phyloP scores from a whole-genome alignment of 2,329 filamentous ascomycete species.

The Talaromyces rugulosus region DNA sequence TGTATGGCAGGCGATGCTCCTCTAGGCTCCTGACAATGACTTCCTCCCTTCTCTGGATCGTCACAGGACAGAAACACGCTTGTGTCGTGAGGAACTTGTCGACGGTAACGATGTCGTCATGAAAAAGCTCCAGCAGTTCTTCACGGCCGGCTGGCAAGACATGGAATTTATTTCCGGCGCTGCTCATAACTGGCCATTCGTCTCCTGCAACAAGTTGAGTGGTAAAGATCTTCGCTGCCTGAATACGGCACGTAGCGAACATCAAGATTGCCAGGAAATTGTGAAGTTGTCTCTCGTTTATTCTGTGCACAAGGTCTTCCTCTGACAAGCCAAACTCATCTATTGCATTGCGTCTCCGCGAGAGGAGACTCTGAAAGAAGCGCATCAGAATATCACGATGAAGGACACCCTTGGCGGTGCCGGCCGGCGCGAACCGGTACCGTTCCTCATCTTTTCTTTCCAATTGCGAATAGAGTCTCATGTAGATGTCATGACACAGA shows the following conservation, averaged over 20 bases:
- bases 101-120: slow-evolving; percentile 12
- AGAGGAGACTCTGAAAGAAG: slow-evolving; percentile 3
- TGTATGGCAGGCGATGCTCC: slow-evolving; percentile 30
- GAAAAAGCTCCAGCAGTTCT: slow-evolving; percentile 7
- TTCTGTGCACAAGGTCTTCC: slow-evolving; percentile 1
- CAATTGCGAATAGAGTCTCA: slow-evolving; percentile 4
- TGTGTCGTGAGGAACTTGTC: slow-evolving; percentile 29
- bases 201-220: slow-evolving; percentile 1
- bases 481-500: slow-evolving; percentile 4
- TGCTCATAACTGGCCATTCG: slow-evolving; percentile 3
- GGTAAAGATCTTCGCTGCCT: slow-evolving; percentile 17
- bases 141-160: not conserved
- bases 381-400: slow-evolving; percentile 8
- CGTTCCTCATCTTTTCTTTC: slow-evolving; percentile 10
- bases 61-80: slow-evolving; percentile 30
- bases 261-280: slow-evolving; percentile 29
- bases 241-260: slow-evolving; percentile 23
- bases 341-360: not conserved
- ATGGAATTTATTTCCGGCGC: slow-evolving; percentile 1
- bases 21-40: slow-evolving; percentile 19
- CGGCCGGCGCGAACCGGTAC: slow-evolving; percentile 17
- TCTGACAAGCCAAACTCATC: slow-evolving; percentile 6
- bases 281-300: slow-evolving; percentile 20
- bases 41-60: slow-evolving; percentile 25
- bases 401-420: slow-evolving; percentile 16